Base-by-base conservation (phyloP, 176 grass and related monocot species). In the Oryza officinalis region DNA sequence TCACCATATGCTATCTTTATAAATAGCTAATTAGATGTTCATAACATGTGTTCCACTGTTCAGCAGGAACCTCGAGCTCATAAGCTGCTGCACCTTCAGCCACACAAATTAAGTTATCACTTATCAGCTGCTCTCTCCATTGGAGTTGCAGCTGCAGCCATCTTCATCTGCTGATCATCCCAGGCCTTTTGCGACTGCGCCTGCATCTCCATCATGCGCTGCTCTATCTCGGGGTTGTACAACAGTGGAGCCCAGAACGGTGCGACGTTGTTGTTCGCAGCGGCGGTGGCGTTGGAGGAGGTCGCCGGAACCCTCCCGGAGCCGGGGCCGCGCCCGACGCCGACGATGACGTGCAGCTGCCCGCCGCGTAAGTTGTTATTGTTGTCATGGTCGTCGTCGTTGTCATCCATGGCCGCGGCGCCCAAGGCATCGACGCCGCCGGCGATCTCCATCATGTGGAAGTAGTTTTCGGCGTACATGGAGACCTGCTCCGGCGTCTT, bases 381-480 rank as follows among this genome's bases (percentile, higher is more conserved):
- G 9, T 41, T 38, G 4, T 38, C 37, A 38, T 38, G 37, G 37
- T 38, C 37, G 37, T 38, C 37, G 37, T 8, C 37, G 49, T 38
- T 1, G 37, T 8, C 37, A 4, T 52, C 49, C 49, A 52, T 13
- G 44, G 37, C 37, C 7, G 44, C 44, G 44, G 38, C 38, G 38
- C 38, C 45, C 45, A 8, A 47, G 7, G 27, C 75, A 5, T 79
- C 15, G 4, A 38, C 30, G 17, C 67, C 4, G 12, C 8, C 17
- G 37, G 31, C 37, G 9, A 5, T 30, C 32, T 67, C 46, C 6
- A 31, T 2, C 26, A 69, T 25, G 7, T 27, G 63, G 35, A 84
- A 88, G 60, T 33, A 88, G 60, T 88, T 88, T 1, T 88, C 75
- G 1, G 86, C 87, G 4, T 88, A 81, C 33, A 69, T 84, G 2